Percentiles rank a stretch among this genome's conserved stretches.
phyloP scores from a whole-genome alignment of 495 filamentous ascomycete genomes.

The Lepidopterella palustris region DNA sequence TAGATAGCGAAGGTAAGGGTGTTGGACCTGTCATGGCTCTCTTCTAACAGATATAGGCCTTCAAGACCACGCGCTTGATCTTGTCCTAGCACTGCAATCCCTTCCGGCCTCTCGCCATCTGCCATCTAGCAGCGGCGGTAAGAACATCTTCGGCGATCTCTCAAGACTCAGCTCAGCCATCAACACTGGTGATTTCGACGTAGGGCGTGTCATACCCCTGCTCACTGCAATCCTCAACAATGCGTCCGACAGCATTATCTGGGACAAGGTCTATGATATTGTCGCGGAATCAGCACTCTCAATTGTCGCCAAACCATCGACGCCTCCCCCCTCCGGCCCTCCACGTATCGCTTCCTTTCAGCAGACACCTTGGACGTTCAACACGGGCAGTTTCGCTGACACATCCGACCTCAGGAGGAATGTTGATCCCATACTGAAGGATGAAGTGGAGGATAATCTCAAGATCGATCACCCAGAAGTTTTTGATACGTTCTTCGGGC shows the following conservation, averaged over 20 bases:
- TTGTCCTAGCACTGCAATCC: constrained; percentile 9
- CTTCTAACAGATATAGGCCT: constrained; percentile 16
- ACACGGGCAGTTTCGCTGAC: constrained; percentile 18
- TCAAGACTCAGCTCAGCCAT: constrained; percentile 10
- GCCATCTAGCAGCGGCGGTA: constrained; percentile 13
- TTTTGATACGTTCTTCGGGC: constrained; percentile 21
- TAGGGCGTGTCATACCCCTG: constrained; percentile 15
- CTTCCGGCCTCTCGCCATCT: constrained; percentile 19
- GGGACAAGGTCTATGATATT: constrained; percentile 15
- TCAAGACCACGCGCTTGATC: constrained; percentile 20
- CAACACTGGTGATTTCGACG: constrained; percentile 13
- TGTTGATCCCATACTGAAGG: constrained; percentile 21
- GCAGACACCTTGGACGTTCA: constrained; percentile 21
- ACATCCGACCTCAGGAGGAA: constrained; percentile 17
- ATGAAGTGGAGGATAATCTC: constrained; percentile 19
- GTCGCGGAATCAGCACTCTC: constrained; percentile 1
- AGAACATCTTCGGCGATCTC: constrained; percentile 15
- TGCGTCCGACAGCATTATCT: constrained; percentile 8
- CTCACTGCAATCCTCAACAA: constrained; percentile 12
- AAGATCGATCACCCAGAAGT: constrained; percentile 15
- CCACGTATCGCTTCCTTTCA: constrained; percentile 18
- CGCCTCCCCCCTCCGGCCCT: constrained; percentile 14
- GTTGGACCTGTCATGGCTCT: not conserved
- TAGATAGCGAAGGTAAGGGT: constrained; percentile 17
- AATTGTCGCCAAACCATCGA: constrained; percentile 9